Base-by-base conservation (phyloP, 495 filamentous ascomycete genomes). In the Ascodesmis nigricans region DNA sequence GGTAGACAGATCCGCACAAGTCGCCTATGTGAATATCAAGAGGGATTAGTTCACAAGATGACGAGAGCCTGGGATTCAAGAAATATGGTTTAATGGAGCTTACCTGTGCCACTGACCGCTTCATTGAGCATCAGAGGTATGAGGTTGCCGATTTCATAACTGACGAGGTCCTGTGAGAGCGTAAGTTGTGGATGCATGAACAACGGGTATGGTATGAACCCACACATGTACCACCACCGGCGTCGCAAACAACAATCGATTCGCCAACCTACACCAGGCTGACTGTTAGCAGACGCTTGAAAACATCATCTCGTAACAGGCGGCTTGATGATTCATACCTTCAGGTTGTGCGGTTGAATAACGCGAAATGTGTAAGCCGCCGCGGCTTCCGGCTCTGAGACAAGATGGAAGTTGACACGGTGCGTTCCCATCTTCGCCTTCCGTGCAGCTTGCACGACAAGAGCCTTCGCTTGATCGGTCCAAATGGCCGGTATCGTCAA, bases 351-450 rank as follows among this genome's bases (percentile, higher is more conserved):
- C n/a, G 64, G 72, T 50, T 71, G 65, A 40, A 70, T 71, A 4
- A 65, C 66, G 31, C 70, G 66, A 1, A 83, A 58, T 0, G 73
- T 72, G 42, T 78, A 77, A 0, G 78, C 65, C 0, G 76, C 77
- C 0, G 75, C 76, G 2, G 73, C 75, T 53, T 82, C 77, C 1
- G 76, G 75, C 53, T 78, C 72, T 25, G 66, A 73, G 22, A 81
- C 73, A 47, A 79, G 67, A 44, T 66, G 61, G 21, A 80, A 69
- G 8, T 69, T 69, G 1, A 17, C 37, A 11, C 36, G 35, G 20
- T 36, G 27, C 5, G 27, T 31, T 1, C 36, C 43, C 4, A 28
- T 18, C 64, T 74, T 73, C 2, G 75, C 75, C 1, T 62, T 46
- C 46, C 76, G 65, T 1, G 75, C 75, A 16, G 73, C 74, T 29